Evolutionary conservation across 768 basidiomycete genomes (phyloP).

Genomic region (Mycena crocata): DNA sequence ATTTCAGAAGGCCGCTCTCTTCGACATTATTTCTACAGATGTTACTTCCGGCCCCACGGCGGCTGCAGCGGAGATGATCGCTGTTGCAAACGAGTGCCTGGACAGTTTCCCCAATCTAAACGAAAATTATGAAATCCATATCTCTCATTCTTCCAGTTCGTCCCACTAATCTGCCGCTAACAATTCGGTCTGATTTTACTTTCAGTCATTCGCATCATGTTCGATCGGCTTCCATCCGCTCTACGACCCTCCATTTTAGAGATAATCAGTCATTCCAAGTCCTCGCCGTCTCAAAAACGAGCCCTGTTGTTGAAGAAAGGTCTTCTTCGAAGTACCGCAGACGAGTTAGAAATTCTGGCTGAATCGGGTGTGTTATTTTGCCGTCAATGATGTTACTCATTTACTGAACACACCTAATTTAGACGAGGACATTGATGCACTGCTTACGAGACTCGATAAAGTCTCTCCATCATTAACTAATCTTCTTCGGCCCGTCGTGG

Average conservation of each 20-base stretch:
- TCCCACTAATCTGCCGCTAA: slow-evolving; percentile 11
- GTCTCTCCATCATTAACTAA: slow-evolving; percentile 63
- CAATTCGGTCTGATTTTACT: slow-evolving; percentile 17
- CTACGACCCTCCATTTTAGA: slow-evolving; percentile 69
- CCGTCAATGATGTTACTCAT: not conserved
- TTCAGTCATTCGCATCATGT: slow-evolving; percentile 73
- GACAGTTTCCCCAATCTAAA: slow-evolving; percentile 78
- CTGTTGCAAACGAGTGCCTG: slow-evolving; percentile 74
- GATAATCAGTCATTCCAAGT: slow-evolving; percentile 74
- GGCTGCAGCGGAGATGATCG: slow-evolving; percentile 80
- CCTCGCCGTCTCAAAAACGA: slow-evolving; percentile 75
- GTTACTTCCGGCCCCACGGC: slow-evolving; percentile 70
- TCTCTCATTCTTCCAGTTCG: slow-evolving; percentile 84
- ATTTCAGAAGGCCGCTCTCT: slow-evolving; percentile 77
- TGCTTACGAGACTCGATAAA: slow-evolving; percentile 69
- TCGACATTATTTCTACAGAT: slow-evolving; percentile 88
- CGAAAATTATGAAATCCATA: slow-evolving; percentile 77
- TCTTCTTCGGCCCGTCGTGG: slow-evolving; percentile 61
- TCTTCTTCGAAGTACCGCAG: slow-evolving; percentile 71
- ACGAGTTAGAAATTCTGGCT: slow-evolving; percentile 79
- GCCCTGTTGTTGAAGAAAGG: slow-evolving; percentile 77
- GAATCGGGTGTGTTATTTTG: slow-evolving; percentile 63
- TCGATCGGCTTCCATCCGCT: slow-evolving; percentile 71
- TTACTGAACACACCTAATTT: not conserved
- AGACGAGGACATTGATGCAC: slow-evolving; percentile 74